Evolutionary conservation across 495 filamentous ascomycete genomes (phyloP), one percentile per base, ranked within the genome.

Genomic region (Evernia prunastri): DNA sequence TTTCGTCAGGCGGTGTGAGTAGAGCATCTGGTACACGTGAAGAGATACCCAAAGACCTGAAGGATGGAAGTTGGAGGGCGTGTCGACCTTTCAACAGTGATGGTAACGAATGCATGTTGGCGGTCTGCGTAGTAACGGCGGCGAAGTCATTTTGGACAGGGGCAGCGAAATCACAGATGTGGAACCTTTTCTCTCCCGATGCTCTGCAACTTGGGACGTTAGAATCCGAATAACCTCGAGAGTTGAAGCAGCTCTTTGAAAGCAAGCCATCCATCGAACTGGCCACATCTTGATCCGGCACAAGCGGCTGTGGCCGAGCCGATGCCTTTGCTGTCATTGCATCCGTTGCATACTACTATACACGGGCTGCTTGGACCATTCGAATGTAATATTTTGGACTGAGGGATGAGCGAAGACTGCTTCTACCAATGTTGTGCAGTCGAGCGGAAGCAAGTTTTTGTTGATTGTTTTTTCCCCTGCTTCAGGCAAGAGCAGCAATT

Each of bases 11-110:
- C 45, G 69, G 69, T n/a, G 69, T 71, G 51, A 71, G 60, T 15
- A 69, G 49, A 40, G 59, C 60, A 42, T 72, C 77, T 56, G 78
- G 73, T 58, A 72, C 71, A 42, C 76, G 76, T 51, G 78, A 74
- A n/a, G 69, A 65, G 29, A 74, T 73, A 20, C 77, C 73, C 20
- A 78, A 68, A 15, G 72, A 64, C 58, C 80, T 74, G 66, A 79
- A 78, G 1, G 75, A 76, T 12, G 78, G 78, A 4, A 79, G 73
- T 37, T 64, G 64, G 57, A 71, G 51, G 27, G 56, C 15, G 23
- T 60, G 63, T 45, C 40, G 58, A 36, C 25, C 0, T 63, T 66
- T 68, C 36, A 43, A 33, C 20, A 18, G 43, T n/a, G n/a, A 42
- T 54, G 59, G 33, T 15, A 35, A 13, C 20, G 39, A 56, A 63